Base-by-base conservation (phyloP, 805 yeast genomes). In the Komagataella mondaviorum region DNA sequence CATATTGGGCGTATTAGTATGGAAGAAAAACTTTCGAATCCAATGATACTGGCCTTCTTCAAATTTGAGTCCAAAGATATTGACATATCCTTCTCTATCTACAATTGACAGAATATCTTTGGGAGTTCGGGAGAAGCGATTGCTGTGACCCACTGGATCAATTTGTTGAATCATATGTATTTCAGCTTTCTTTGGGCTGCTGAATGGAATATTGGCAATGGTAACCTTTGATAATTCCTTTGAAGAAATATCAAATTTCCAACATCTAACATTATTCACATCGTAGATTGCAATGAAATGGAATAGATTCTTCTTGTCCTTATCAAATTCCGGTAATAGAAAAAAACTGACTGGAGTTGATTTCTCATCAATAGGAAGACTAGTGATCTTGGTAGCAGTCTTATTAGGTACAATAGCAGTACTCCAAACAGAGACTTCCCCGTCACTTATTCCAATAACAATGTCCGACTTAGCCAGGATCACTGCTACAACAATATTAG, bases 101-200 rank as follows among this genome's bases (percentile, higher is more conserved):
- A 86, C 78, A 0, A 81, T 67, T 0, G 89, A 74, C 4, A 89
- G 62, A 3, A 84, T 71, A 52, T 73, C 78, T 48, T 78, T 59
- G 39, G 39, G 39, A 14, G 39, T 30, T 30, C 39, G 39, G 39
- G 39, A 10, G 8, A 30, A 30, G 14, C 39, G 39, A 71, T 58
- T 1, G 66, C 62, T 3, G 64, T 64, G 6, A 3, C 80, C 80
- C 2, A 82, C 88, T 0, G 91, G 88, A 58, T 86, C 88, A 23
- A 86, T 79, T 0, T 78, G 69, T 1, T 83, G 71, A 3, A 80
- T 72, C n/a, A 66, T 60, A 50, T 71, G 70, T 2, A 76, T 65
- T 1, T 61, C 57, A 30, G 39, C 10, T 6, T 30, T 30, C 14
- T 30, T 30, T 10, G 39, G 39, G 39, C 39, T 30, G 39, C 39